Base-by-base conservation (phyloP, 768 basidiomycete species). In the Boletellus emodensis region DNA sequence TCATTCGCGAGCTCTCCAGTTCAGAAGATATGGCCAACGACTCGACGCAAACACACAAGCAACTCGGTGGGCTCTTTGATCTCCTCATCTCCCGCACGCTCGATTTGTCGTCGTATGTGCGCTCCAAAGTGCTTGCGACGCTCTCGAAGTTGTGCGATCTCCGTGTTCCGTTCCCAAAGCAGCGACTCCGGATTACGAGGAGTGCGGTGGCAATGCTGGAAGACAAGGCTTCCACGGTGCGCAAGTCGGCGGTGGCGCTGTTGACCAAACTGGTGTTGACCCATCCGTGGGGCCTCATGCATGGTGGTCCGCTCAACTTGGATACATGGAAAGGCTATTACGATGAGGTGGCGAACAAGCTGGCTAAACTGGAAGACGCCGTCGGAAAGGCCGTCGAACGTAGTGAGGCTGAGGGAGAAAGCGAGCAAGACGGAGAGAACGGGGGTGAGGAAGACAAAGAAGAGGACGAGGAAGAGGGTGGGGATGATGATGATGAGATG, bases 21-120 rank as follows among this genome's bases (percentile, higher is more conserved):
- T 76, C 81, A 3, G 67, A 71, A 17, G 78, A 78, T 37, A 72
- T 72, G 18, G 62, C 79, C 60, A 71, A 75, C 46, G 73, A 76
- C 43, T 75, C 78, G 37, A 68, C 68, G 6, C 67, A 70, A 36
- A 57, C 59, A 1, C 73, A 85, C 65, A 90, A 90, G 60, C 85
- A 94, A 62, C 81, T 96, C 63, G 81, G 80, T 52, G 78, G 76
- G 0, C 80, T 94, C 34, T 96, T 89, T 67, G 87, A 90, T 35
- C 76, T 90, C 14, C 81, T 99, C 28, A 79, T 90, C 42, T 87
- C 90, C 55, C 85, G 95, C n/a, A 84, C 84, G 49, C 79, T 94
- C 50, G 96, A 98, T 67, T 65, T 86, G 12, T 89, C 88, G 39
- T 87, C 87, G 43, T 98, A 94, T 67, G 95, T 99, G 30, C 86